Base-by-base conservation (phyloP, 805 yeast species). In the Spathaspora gorwiae region DNA sequence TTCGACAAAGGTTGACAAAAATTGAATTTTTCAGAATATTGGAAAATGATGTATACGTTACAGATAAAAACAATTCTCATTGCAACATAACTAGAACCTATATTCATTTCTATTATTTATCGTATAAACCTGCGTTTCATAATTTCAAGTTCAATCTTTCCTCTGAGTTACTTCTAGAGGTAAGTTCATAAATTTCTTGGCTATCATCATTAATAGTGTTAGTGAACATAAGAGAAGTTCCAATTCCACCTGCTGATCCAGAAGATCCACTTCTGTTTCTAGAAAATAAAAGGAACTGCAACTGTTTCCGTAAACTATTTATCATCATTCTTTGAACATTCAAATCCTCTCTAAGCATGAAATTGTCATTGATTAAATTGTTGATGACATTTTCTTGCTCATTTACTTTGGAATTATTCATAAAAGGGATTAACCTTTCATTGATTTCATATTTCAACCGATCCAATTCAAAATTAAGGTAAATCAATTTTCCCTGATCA, bases 221-320 rank as follows among this genome's bases (percentile, higher is more conserved):
- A 38, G 30, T 30, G 15, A 11, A 19, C 35, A 8, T 39, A 29
- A 10, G 32, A 8, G 15, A 19, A 33, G 27, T 35, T 14, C 26
- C 5, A n/a, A 31, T 26, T 29, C 37, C 35, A 26, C 13, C 33
- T 26, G 40, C 34, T 30, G 27, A 31, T 36, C 43, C 26, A 33
- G 33, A 5, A 11, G 39, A 31, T 40, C 42, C 41, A 37, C 42
- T 14, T 32, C 73, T 54, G 37, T 74, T 64, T 46, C 77, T 64
- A 15, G 71, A 68, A 46, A 75, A 65, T 43, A 75, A 46, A 49
- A 77, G 59, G 48, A 72, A 77, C 49, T 76, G 81, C 31, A 78
- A 57, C 51, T 78, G 82, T 48, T 77, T 79, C 32, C 81, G 55
- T 14, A 78, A 50, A 42, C 76, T 72, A 49, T 68, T 71, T 38